Evolutionary conservation across 805 yeast genomes (phyloP).

Genomic region (Lachancea waltii): DNA sequence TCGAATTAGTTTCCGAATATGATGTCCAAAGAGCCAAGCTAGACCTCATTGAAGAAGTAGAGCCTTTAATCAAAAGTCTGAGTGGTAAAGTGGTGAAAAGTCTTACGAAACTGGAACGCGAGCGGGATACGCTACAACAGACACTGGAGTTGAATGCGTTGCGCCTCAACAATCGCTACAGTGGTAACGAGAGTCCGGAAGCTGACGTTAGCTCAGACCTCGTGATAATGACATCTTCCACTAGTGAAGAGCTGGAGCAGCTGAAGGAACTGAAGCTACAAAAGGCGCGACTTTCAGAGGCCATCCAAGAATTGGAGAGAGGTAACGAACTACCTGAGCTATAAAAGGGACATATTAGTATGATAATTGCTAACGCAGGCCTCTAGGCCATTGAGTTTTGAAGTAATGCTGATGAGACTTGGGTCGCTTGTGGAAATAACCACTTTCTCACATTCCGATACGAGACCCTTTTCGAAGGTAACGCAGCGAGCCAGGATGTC

Average conservation of each 20-base stretch:
- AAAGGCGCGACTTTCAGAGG: slow-evolving; percentile 17
- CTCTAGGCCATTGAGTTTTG: slow-evolving; percentile 59
- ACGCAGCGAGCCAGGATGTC: slow-evolving; percentile 57
- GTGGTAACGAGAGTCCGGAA: slow-evolving; percentile 8
- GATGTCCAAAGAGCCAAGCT: slow-evolving; percentile 31
- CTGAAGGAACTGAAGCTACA: slow-evolving; percentile 21
- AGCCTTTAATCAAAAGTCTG: slow-evolving; percentile 26
- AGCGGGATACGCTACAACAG: slow-evolving; percentile 25
- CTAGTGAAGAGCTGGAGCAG: slow-evolving; percentile 28
- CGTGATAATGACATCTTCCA: slow-evolving; percentile 30
- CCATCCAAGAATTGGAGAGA: slow-evolving; percentile 11
- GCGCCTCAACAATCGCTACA: slow-evolving; percentile 17
- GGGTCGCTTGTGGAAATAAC: slow-evolving; percentile 66
- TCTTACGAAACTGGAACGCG: slow-evolving; percentile 22
- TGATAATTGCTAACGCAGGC: slow-evolving; percentile 20
- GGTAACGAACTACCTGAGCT: neutral
- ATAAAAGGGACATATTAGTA: slow-evolving; percentile 15
- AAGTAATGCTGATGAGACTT: slow-evolving; percentile 50
- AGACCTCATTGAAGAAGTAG: slow-evolving; percentile 29
- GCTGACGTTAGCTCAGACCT: slow-evolving; percentile 19
- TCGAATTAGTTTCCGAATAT: slow-evolving; percentile 29
- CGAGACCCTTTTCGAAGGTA: slow-evolving; percentile 54
- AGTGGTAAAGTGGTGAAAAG: slow-evolving; percentile 25
- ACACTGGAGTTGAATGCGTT: slow-evolving; percentile 26
- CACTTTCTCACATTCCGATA: slow-evolving; percentile 51